Conservation (phyloP, 2,329 filamentous ascomycete genomes). For the Xylariomycetidae sp. region DNA sequence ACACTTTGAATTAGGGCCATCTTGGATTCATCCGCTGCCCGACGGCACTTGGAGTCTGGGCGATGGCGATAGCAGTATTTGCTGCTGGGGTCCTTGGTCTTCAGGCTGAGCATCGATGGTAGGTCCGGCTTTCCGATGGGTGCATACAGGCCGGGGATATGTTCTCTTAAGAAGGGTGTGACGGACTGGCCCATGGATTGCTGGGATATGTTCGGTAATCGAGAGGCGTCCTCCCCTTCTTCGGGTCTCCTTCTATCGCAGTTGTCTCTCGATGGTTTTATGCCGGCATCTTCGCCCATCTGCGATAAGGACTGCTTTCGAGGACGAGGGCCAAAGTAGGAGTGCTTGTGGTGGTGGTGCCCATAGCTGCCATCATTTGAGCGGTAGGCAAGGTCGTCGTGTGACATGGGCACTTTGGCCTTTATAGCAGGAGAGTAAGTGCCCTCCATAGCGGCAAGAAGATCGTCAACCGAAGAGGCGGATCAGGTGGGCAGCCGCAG, state of each 20-base stretch:
- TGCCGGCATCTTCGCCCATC: constrained; percentile 13
- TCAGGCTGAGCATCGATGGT: constrained; percentile 30
- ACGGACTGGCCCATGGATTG: constrained; percentile 72
- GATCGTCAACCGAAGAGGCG: constrained; percentile 6
- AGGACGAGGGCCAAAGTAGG: constrained; percentile 9
- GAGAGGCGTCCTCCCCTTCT: constrained; percentile 42
- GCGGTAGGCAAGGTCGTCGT: constrained; percentile 2
- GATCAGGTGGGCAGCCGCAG: constrained; percentile 10
- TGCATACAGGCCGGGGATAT: constrained; percentile 85
- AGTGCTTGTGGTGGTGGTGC: constrained; percentile 11
- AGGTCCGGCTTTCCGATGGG: constrained; percentile 59
- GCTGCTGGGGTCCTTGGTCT: constrained; percentile 61
- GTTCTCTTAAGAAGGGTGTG: constrained; percentile 81
- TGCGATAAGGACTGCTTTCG: too few relatives aligned
- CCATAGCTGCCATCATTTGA: constrained; percentile 6
- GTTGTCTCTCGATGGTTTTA: constrained; percentile 33
- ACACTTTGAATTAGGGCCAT: constrained; percentile 93
- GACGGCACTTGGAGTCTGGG: constrained; percentile 87
- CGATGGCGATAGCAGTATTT: constrained; percentile 94
- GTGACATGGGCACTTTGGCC: constrained; percentile 4
- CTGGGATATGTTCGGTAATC: constrained; percentile 51
- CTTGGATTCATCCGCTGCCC: constrained; percentile 87
- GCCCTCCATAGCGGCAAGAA: constrained; percentile 16
- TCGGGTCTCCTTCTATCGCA: constrained; percentile 46
- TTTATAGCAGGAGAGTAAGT: constrained; percentile 12